phyloP scores from a whole-genome alignment of 106 monocot genomes.

The Agapanthus africanus region DNA sequence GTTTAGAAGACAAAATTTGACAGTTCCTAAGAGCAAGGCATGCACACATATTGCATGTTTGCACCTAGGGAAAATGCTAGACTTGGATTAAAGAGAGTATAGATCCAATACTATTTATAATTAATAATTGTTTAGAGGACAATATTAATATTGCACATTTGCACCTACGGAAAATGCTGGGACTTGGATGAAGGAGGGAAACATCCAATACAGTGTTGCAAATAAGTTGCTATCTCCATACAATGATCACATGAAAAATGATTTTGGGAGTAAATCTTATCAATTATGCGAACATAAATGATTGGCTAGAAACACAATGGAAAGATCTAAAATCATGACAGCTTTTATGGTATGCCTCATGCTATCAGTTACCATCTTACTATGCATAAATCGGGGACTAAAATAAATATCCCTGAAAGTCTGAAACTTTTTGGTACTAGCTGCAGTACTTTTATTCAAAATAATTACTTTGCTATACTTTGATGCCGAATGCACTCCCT shows the following conservation, averaged over 20 bases:
- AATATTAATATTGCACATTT: too few species aligned
- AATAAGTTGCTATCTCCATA: background rate
- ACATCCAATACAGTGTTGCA: background rate
- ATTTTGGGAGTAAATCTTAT: background rate
- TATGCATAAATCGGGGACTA: background rate
- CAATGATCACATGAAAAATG: background rate
- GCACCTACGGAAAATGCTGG: background rate
- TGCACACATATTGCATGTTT: too few species aligned
- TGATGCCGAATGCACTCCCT: slow-evolving; percentile 97
- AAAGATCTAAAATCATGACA: background rate
- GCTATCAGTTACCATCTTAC: background rate
- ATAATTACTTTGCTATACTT: slow-evolving; percentile 73
- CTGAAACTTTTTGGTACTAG: background rate
- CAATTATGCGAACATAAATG: background rate
- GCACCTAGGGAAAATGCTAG: too few species aligned
- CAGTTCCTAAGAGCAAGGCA: background rate
- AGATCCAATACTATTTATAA: too few species aligned
- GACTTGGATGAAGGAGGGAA: background rate
- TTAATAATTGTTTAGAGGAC: too few species aligned
- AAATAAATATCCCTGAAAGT: background rate
- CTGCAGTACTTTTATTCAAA: background rate
- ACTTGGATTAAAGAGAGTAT: too few species aligned
- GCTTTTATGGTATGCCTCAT: background rate
- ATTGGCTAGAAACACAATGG: background rate
- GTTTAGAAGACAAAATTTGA: background rate